These are phyloP conservation scores for Candida anutae DNA, from an alignment of 1,139 yeast species.

Conservation along the genomic window DNA sequence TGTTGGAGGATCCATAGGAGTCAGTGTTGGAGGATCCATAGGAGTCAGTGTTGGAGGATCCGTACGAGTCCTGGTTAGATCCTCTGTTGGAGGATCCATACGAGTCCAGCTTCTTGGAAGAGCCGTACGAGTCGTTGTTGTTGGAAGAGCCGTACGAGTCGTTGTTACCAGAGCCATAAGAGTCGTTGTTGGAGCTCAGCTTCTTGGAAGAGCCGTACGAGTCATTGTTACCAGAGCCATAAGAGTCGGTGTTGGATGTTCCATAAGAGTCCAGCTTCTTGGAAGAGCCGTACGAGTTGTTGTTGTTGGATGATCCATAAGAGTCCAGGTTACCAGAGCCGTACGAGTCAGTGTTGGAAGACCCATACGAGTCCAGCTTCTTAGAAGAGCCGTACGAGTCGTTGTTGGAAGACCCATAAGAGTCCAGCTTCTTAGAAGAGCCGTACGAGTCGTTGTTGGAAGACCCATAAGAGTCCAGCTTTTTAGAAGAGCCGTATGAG, in stretches of 20 bases:
- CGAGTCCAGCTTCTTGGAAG: slow-evolving; percentile 2
- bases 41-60: slow-evolving; percentile 7
- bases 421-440: slow-evolving; percentile 6
- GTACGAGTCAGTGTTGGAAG: slow-evolving; percentile 3
- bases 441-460: slow-evolving; percentile 10
- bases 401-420: slow-evolving; percentile 7
- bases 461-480: slow-evolving; percentile 1
- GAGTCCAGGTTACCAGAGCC: slow-evolving; percentile 1
- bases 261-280: slow-evolving; percentile 8
- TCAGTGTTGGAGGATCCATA: slow-evolving; percentile 8
- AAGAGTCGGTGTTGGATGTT: slow-evolving; percentile 6
- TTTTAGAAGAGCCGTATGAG: slow-evolving; percentile 4
- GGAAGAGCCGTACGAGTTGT: neutral
- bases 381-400: slow-evolving; percentile 6
- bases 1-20: slow-evolving; percentile 1
- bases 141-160: slow-evolving; percentile 7
- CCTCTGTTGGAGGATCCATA: slow-evolving; percentile 5
- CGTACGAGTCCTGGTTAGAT: slow-evolving; percentile 9
- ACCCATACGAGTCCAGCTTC: slow-evolving; percentile 6
- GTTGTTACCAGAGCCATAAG: slow-evolving; percentile 5
- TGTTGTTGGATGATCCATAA: slow-evolving; percentile 2
- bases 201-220: slow-evolving; percentile 7
- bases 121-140: slow-evolving; percentile 5
- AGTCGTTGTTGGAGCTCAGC: too few relatives aligned
- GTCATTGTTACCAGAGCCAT: slow-evolving; percentile 7